phyloP scores from a whole-genome alignment of 2,329 filamentous ascomycete genomes.

The Helotiales sp. region DNA sequence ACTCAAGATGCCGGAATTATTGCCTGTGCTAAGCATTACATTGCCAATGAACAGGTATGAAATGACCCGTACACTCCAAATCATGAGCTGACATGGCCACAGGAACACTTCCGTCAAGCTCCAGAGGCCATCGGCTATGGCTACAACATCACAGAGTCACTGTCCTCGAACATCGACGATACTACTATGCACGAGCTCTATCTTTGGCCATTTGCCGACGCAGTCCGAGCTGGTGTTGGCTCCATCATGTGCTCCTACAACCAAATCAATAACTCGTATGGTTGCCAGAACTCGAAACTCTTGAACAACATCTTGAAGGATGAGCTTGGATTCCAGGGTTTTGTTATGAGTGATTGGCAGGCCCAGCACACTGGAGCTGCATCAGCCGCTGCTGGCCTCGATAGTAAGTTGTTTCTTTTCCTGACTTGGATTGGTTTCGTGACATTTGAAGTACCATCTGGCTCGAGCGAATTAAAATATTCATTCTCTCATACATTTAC shows the following conservation, averaged over 20 bases:
- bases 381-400: constrained; percentile 73
- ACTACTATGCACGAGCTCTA: constrained; percentile 65
- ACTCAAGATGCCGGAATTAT: constrained; percentile 84
- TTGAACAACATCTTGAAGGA: constrained; percentile 78
- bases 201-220: constrained; percentile 62
- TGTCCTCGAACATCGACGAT: constrained; percentile 62
- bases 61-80: not conserved
- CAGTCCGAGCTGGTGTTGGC: constrained; percentile 74
- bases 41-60: constrained; percentile 72
- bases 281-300: constrained; percentile 78
- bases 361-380: constrained; percentile 74
- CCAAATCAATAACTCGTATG: constrained; percentile 80
- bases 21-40: constrained; percentile 80
- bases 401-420: constrained; percentile 53
- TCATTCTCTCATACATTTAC: no score
- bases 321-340: constrained; percentile 81
- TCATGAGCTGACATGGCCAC: constrained; percentile 50
- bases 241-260: constrained; percentile 88
- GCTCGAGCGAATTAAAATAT: no score
- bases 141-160: constrained; percentile 64
- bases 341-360: constrained; percentile 81
- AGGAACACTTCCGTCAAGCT: constrained; percentile 56
- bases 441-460: no score
- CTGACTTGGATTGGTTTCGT: no score
- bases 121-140: constrained; percentile 58